Base-by-base conservation (phyloP, 2,329 filamentous ascomycete species). In the Bertia moriformis region DNA sequence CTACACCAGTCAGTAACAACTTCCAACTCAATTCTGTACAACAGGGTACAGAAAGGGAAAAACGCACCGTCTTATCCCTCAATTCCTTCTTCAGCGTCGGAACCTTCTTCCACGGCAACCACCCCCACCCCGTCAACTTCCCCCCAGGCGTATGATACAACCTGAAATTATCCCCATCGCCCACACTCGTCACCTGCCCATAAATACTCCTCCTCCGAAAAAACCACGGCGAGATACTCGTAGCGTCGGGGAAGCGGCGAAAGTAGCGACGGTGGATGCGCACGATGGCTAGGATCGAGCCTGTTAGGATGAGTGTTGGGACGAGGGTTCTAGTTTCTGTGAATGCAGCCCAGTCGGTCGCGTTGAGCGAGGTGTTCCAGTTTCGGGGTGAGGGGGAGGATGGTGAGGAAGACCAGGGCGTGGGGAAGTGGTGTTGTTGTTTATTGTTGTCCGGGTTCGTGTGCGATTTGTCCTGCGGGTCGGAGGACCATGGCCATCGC, bases 111-210 rank as follows among this genome's bases (percentile, higher is more conserved):
- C 69, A 66, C 4, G 69, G 68, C 41, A 73, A 43, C 68, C 68
- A 73, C 20, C 69, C 72, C 75, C 75, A 80, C 38, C 75, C 74
- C 15, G 66, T 62, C 39, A 76, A 49, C 42, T 66, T 59, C 3
- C 75, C 75, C 19, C 74, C 73, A 2, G 75, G 75, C 0, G 73
- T 79, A 52, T 80, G 75, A 51, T 67, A 80, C 19, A 80, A 50
- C 17, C 73, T 65, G 53, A 80, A 79, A 49, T 76, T 76, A 52
- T 80, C 75, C 3, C 71, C 75, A 61, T 80, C 75, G 41, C 75
- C 75, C 24, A 80, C 74, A 42, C 67, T 71, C 18, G 74, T 78
- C 20, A 79, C 73, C 42, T 64, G 62, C n/a, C 75, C 75, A 44
- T 74, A 67, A 29, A 79, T 45, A 42, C 63, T 73, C 41, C 67